Evolutionary conservation across 2,329 filamentous ascomycete species (phyloP).

Genomic region (Trichophaea hybrida): DNA sequence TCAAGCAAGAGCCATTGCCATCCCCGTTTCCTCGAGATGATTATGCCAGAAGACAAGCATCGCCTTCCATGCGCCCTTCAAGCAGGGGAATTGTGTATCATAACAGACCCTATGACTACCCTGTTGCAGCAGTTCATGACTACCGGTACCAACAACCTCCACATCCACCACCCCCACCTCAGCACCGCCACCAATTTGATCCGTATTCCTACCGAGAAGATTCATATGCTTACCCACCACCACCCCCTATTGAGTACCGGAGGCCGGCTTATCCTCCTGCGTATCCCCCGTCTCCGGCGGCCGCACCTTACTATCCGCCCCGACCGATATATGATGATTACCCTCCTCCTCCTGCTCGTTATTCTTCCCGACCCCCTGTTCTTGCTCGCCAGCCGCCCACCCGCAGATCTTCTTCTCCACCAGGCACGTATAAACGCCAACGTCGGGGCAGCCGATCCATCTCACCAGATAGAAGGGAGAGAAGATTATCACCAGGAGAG

Average conservation of each 20-base stretch:
- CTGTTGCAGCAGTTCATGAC: slow-evolving; percentile 33
- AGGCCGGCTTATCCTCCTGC: slow-evolving; percentile 12
- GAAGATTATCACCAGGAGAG: slow-evolving; percentile 1
- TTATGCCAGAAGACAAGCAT: background rate
- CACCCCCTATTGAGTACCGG: slow-evolving; percentile 12
- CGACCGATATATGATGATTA: slow-evolving; percentile 19
- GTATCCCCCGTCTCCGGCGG: slow-evolving; percentile 12
- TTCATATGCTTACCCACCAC: slow-evolving; percentile 11
- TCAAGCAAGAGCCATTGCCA: slow-evolving; percentile 45
- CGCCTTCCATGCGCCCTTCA: background rate
- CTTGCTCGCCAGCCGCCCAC: slow-evolving; percentile 10
- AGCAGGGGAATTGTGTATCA: background rate
- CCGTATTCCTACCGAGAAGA: slow-evolving; percentile 15
- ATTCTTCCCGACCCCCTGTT: slow-evolving; percentile 5
- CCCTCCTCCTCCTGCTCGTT: slow-evolving; percentile 5
- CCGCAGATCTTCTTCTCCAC: slow-evolving; percentile 16
- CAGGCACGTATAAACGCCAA: slow-evolving; percentile 7
- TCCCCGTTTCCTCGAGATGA: slow-evolving; percentile 34
- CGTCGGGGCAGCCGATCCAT: slow-evolving; percentile 11
- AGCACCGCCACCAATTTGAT: slow-evolving; percentile 23
- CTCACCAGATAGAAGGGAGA: slow-evolving; percentile 12
- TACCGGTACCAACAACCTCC: slow-evolving; percentile 32
- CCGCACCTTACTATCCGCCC: slow-evolving; percentile 10
- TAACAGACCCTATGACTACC: slow-evolving; percentile 8
- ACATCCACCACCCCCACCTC: slow-evolving; percentile 34